Evolutionary conservation across 1,284 basidiomycete species (phyloP).

Genomic region (Pascua guehoae): DNA sequence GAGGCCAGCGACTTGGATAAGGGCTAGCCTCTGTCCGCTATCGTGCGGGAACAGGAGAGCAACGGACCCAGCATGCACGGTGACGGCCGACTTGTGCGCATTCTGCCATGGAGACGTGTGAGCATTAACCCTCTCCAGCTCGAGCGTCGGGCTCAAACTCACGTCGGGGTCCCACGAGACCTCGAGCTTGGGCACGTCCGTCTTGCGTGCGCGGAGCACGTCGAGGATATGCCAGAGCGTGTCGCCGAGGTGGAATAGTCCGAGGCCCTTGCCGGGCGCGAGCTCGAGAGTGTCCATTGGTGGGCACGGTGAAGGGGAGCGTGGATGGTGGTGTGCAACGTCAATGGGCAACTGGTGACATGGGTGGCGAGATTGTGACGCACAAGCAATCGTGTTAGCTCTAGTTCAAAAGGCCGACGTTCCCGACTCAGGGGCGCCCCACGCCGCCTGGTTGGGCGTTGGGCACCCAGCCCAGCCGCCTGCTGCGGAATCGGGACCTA

Average conservation of each 20-base stretch:
- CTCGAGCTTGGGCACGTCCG: slow-evolving; percentile 70
- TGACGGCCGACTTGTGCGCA: slow-evolving; percentile 64
- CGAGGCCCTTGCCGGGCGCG: slow-evolving; percentile 69
- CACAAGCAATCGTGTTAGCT: neutral
- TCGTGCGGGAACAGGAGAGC: slow-evolving; percentile 68
- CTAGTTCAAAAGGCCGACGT: no score
- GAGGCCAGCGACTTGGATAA: slow-evolving; percentile 57
- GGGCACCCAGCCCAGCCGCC: no score
- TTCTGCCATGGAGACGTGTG: slow-evolving; percentile 17
- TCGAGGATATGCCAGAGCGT: slow-evolving; percentile 78
- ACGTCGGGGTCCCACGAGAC: slow-evolving; percentile 75
- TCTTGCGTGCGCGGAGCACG: slow-evolving; percentile 54
- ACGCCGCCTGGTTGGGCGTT: no score
- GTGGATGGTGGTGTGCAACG: neutral
- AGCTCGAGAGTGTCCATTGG: slow-evolving; percentile 61
- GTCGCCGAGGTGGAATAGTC: slow-evolving; percentile 72
- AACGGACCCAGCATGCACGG: slow-evolving; percentile 70
- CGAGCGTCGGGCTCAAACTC: slow-evolving; percentile 19
- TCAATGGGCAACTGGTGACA: neutral
- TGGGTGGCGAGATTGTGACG: slow-evolving; percentile 1
- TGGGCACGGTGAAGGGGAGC: neutral
- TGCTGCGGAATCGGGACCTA: no score
- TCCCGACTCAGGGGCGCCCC: no score
- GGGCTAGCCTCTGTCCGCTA: slow-evolving; percentile 67
- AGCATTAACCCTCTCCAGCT: neutral